A percentile compares a stretch with the other conserved stretches of the same genome.
Evolutionary conservation across 2,329 filamentous ascomycete genomes (phyloP).

Genomic region (Metarhizium anisopliae): DNA sequence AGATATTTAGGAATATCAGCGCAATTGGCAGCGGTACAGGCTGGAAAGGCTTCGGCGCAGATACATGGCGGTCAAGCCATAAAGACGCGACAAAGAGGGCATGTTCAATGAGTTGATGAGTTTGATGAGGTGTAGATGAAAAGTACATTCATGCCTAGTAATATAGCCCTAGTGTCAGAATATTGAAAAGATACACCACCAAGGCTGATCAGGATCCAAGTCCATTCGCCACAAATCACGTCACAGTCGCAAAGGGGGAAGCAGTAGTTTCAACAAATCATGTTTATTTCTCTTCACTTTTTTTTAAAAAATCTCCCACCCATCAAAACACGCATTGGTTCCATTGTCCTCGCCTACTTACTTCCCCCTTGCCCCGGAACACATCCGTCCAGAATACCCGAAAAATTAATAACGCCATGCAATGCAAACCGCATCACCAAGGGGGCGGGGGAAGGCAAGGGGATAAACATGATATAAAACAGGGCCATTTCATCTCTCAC

Average conservation of each 20-base stretch:
- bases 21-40: not conserved
- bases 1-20: constrained; percentile 13
- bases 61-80: not conserved
- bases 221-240: not conserved
- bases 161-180: no score
- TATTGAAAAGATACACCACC: no score
- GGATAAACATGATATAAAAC: constrained; percentile 16
- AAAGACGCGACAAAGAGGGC: not conserved
- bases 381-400: constrained; percentile 15
- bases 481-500: not conserved
- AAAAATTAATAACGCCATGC: constrained; percentile 24
- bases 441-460: constrained; percentile 4
- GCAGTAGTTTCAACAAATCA: not conserved
- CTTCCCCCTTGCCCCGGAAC: constrained; percentile 15
- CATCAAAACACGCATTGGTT: constrained; percentile 6
- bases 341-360: constrained; percentile 14
- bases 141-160: not conserved
- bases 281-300: constrained; percentile 4
- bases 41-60: not conserved
- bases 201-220: no score
- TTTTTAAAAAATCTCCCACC: constrained; percentile 11
- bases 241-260: not conserved
- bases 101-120: not conserved
- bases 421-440: constrained; percentile 30
- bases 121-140: not conserved